Percentiles rank a stretch among this genome's conserved stretches.
These are phyloP conservation scores for Ampelomyces quisqualis DNA, from an alignment of 2,329 filamentous ascomycete genomes.

Conservation along the genomic window DNA sequence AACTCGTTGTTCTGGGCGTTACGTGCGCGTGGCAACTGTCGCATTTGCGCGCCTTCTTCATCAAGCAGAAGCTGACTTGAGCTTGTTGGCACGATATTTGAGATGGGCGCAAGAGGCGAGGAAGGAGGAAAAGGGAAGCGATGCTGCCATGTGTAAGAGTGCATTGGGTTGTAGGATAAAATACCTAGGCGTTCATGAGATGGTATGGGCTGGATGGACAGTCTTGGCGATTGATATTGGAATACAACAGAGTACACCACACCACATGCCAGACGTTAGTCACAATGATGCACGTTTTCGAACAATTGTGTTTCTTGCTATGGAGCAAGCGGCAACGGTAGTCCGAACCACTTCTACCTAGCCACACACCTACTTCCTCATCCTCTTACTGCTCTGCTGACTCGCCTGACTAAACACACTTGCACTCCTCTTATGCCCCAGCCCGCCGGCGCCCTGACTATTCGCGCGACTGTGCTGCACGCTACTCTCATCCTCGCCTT, in stretches of 20 bases:
- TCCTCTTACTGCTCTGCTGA: conserved; percentile 35
- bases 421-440: conserved; percentile 72
- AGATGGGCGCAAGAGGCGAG: conserved; percentile 6
- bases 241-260: neutral
- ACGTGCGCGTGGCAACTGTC: conserved; percentile 98
- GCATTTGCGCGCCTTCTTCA: conserved; percentile 95
- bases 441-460: conserved; percentile 20
- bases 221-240: conserved; percentile 6
- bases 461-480: conserved; percentile 32
- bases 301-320: too few relatives aligned
- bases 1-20: conserved; percentile 76
- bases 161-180: conserved; percentile 22
- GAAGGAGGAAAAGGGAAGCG: conserved; percentile 12
- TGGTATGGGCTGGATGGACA: conserved; percentile 17
- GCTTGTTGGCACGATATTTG: conserved; percentile 4
- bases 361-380: conserved; percentile 39
- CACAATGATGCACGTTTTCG: too few relatives aligned
- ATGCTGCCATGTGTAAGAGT: conserved; percentile 5
- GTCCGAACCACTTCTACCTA: too few relatives aligned
- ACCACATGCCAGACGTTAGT: too few relatives aligned
- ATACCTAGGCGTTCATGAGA: too few relatives aligned
- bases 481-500: conserved; percentile 38
- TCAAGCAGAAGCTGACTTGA: conserved; percentile 99
- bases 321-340: too few relatives aligned
- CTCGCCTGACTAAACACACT: conserved; percentile 68